Evolutionary conservation across 805 yeast species (phyloP).

Genomic region (Kuraishia borneana): DNA sequence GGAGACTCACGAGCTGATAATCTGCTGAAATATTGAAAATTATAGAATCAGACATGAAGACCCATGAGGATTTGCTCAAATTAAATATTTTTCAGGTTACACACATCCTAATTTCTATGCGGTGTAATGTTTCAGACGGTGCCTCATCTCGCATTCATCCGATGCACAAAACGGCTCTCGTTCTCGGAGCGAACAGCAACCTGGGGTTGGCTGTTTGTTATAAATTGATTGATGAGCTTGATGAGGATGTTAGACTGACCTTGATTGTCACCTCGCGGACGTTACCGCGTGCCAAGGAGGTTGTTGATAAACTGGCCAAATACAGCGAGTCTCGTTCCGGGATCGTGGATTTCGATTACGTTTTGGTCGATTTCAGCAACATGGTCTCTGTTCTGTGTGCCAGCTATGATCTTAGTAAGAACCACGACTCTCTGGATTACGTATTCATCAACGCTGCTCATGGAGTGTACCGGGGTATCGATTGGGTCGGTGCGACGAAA

Average conservation of each 20-base stretch:
- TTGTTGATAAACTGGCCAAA: conserved; percentile 45
- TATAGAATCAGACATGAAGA: too few species aligned
- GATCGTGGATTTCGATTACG: conserved; percentile 72
- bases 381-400: conserved; percentile 81
- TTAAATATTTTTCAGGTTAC: too few species aligned
- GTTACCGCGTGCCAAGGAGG: conserved; percentile 71
- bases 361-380: conserved; percentile 79
- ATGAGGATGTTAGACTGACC: conserved; percentile 48
- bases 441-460: conserved; percentile 85
- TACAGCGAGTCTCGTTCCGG: conserved; percentile 35
- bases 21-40: conserved; percentile 55
- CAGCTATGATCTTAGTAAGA: conserved; percentile 52
- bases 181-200: conserved; percentile 39
- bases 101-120: too few species aligned
- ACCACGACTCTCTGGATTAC: conserved; percentile 62
- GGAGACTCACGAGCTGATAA: conserved; percentile 44
- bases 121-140: background rate
- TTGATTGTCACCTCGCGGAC: conserved; percentile 85
- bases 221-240: conserved; percentile 54
- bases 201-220: conserved; percentile 82
- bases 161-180: conserved; percentile 16
- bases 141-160: background rate
- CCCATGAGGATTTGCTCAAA: too few species aligned
- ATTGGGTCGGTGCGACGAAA: conserved; percentile 69
- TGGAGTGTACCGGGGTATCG: conserved; percentile 77